Base-by-base conservation (phyloP, 768 basidiomycete species). In the Tricholoma matsutake region DNA sequence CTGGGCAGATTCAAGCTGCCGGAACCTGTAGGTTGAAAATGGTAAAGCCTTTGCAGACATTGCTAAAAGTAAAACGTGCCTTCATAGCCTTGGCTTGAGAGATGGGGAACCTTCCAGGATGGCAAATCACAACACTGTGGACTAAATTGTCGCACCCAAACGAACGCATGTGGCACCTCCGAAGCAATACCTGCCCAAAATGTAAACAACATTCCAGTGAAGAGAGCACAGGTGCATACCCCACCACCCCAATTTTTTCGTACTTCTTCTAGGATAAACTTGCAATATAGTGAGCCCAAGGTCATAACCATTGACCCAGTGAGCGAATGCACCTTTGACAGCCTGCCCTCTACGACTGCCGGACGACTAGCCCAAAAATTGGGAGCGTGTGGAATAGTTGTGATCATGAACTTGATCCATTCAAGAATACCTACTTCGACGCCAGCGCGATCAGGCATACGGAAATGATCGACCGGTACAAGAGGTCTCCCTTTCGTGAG, bases 211-310 rank as follows among this genome's bases (percentile, higher is more conserved):
- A 49, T 4, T 28, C 8, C 9, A 25, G 28, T 13, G 3, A 11
- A 28, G 5, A 18, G 22, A 4, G 1, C 25, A 49, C 39, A 25
- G 39, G 6, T n/a, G 67, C 70, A 45, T 58, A 78, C 75, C 78
- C 78, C 3, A 78, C 71, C 20, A 72, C 74, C 7, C 79, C 79
- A n/a, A 79, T 39, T 58, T 77, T 77, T 34, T 73, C 71, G 57
- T 79, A 81, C 20, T 72, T 65, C 64, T 75, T 78, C 62, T 77
- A 64, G 43, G 28, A 79, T 71, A 63, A 79, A 77, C 78, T 79
- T 34, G 25, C 39, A 25, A 47, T 37, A 54, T 29, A 13, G 13
- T 56, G 6, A 61, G 63, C n/a, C 49, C 35, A 35, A 39, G 10
- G 10, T 5, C 5, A 11, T 28, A 43, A 22, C 31, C 22, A 20